Evolutionary conservation across 2,329 filamentous ascomycete genomes (phyloP).

Genomic region (Colletotrichum lentis): DNA sequence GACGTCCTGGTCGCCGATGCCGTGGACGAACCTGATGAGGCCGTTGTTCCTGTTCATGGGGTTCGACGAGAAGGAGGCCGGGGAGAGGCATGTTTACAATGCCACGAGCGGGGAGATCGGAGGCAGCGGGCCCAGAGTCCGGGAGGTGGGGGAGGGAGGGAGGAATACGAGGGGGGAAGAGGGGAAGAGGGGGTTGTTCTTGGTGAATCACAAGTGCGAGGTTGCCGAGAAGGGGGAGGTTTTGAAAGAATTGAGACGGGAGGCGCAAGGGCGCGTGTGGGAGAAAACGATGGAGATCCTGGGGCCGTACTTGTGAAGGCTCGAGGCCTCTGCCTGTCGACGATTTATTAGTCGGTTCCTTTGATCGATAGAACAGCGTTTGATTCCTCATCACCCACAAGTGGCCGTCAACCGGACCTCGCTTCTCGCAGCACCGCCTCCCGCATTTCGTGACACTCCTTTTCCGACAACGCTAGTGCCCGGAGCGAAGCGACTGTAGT

Average conservation of each 20-base stretch:
- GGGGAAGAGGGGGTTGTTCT: slow-evolving; percentile 19
- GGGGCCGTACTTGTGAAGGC: slow-evolving; percentile 23
- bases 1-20: slow-evolving; percentile 15
- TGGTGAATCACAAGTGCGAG: slow-evolving; percentile 34
- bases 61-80: slow-evolving; percentile 15
- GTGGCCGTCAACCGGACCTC: too few relatives aligned
- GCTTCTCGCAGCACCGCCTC: too few relatives aligned
- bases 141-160: not conserved
- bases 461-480: too few relatives aligned
- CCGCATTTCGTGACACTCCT: too few relatives aligned
- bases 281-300: slow-evolving; percentile 36
- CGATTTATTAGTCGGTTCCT: not conserved
- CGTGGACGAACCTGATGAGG: slow-evolving; percentile 28
- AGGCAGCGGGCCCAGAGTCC: slow-evolving; percentile 1
- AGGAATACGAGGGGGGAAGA: slow-evolving; percentile 12
- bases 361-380: too few relatives aligned
- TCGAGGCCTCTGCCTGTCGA: not conserved
- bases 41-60: slow-evolving; percentile 29
- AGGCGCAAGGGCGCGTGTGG: slow-evolving; percentile 34
- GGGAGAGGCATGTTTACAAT: slow-evolving; percentile 34
- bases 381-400: too few relatives aligned
- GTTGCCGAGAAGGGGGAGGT: slow-evolving; percentile 1
- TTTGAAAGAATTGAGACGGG: slow-evolving; percentile 16
- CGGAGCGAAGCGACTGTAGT: too few relatives aligned
- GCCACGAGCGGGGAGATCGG: slow-evolving; percentile 29